Evolutionary conservation across 2,329 filamentous ascomycete species (phyloP).

Genomic region (Talaromyces atroroseus): DNA sequence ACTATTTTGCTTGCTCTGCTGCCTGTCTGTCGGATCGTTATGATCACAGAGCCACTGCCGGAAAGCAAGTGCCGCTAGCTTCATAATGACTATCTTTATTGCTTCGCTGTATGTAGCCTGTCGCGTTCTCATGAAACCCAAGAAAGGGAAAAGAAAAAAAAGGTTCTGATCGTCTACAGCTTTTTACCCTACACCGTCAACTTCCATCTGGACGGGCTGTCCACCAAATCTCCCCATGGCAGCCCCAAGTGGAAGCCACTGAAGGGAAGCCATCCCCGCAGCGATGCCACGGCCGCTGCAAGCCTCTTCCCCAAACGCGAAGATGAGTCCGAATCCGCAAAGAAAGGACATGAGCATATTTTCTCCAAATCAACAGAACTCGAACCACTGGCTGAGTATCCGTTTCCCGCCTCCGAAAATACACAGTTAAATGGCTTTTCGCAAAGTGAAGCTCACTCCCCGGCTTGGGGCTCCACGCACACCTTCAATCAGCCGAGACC

Average conservation of each 20-base stretch:
- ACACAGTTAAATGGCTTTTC: slow-evolving; percentile 50
- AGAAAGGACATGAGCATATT: slow-evolving; percentile 33
- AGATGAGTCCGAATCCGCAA: slow-evolving; percentile 17
- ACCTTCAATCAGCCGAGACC: slow-evolving; percentile 74
- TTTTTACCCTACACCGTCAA: slow-evolving; percentile 90
- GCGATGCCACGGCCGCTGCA: slow-evolving; percentile 16
- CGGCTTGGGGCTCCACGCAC: slow-evolving; percentile 64
- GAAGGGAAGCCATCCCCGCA: slow-evolving; percentile 1
- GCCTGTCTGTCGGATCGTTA: too few relatives aligned
- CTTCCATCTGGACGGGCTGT: slow-evolving; percentile 54
- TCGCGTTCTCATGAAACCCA: not conserved
- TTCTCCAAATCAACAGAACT: slow-evolving; percentile 27
- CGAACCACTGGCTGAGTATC: slow-evolving; percentile 24
- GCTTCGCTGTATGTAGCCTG: slow-evolving; percentile 49
- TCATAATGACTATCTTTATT: slow-evolving; percentile 55
- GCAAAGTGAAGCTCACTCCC: slow-evolving; percentile 68
- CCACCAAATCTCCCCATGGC: slow-evolving; percentile 24
- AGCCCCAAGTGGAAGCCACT: slow-evolving; percentile 18
- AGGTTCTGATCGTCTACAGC: slow-evolving; percentile 47
- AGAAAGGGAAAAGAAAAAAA: not conserved
- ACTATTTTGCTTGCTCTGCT: too few relatives aligned
- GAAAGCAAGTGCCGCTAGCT: not conserved
- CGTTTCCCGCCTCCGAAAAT: slow-evolving; percentile 26
- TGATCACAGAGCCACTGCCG: too few relatives aligned
- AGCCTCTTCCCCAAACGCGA: slow-evolving; percentile 32